phyloP scores from a whole-genome alignment of 2,329 filamentous ascomycete genomes.

The Alternaria triticina region DNA sequence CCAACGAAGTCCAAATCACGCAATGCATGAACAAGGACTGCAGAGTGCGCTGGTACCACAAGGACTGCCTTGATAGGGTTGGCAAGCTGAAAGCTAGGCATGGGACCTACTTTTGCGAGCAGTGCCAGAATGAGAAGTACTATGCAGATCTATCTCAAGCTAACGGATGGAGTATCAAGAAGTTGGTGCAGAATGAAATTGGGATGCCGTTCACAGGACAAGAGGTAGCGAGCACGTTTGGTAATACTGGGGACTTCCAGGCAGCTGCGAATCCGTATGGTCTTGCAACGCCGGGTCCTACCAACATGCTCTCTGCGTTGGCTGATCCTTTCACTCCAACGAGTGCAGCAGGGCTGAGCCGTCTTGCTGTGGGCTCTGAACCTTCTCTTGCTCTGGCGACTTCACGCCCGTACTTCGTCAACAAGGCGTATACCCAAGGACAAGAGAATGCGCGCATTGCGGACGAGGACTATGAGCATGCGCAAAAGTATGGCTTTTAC shows the following conservation, averaged over 20 bases:
- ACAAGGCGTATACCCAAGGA: not conserved
- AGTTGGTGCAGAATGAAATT: not conserved
- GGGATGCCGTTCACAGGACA: not conserved
- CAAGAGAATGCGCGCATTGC: not conserved
- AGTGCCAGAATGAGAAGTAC: constrained; percentile 13
- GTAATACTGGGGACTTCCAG: not conserved
- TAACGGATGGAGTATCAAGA: not conserved
- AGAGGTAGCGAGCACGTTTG: not conserved
- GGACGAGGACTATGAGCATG: not conserved
- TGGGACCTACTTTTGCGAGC: constrained; percentile 15
- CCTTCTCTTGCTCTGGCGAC: not conserved
- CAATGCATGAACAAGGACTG: constrained; percentile 27
- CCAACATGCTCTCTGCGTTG: not conserved
- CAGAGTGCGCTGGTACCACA: constrained; percentile 26
- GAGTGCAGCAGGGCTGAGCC: not conserved
- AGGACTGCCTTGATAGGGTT: constrained; percentile 23
- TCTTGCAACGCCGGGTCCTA: not conserved
- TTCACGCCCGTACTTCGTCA: not conserved
- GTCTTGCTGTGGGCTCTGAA: not conserved
- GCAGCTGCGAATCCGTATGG: constrained; percentile 14
- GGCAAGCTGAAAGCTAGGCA: constrained; percentile 17
- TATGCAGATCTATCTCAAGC: not conserved
- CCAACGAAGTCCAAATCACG: constrained; percentile 8
- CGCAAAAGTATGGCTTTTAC: not conserved
- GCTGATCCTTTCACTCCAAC: not conserved